phyloP scores from a whole-genome alignment of 1,284 basidiomycete species.

The Ustilago vetiveriae region DNA sequence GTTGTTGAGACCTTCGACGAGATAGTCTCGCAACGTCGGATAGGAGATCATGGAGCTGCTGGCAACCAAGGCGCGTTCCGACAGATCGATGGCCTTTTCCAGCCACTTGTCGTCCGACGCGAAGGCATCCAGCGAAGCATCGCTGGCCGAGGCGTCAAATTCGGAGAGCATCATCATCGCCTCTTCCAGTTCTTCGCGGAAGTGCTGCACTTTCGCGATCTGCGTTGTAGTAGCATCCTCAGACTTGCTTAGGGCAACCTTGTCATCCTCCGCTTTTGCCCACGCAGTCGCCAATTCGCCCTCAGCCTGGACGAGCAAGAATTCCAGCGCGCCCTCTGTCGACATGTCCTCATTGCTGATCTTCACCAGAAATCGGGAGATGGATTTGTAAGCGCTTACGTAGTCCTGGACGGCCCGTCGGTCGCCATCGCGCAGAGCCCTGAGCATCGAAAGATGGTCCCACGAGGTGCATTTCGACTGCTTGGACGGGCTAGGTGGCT shows the following conservation, averaged over 20 bases:
- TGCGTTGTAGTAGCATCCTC: slow-evolving; percentile 8
- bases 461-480: slow-evolving; percentile 15
- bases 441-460: slow-evolving; percentile 43
- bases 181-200: slow-evolving; percentile 33
- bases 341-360: slow-evolving; percentile 45
- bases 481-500: slow-evolving; percentile 9
- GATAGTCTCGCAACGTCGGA: slow-evolving; percentile 28
- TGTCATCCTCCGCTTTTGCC: slow-evolving; percentile 25
- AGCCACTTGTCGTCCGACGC: slow-evolving; percentile 26
- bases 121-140: slow-evolving; percentile 11
- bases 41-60: slow-evolving; percentile 52
- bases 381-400: slow-evolving; percentile 73
- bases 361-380: slow-evolving; percentile 75
- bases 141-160: slow-evolving; percentile 16
- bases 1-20: slow-evolving; percentile 52
- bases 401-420: slow-evolving; percentile 73
- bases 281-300: slow-evolving; percentile 50
- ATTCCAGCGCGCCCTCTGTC: slow-evolving; percentile 44
- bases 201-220: slow-evolving; percentile 29
- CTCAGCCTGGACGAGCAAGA: slow-evolving; percentile 51
- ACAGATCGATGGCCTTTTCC: slow-evolving; percentile 24
- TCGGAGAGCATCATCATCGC: slow-evolving; percentile 36
- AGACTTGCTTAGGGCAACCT: slow-evolving; percentile 8
- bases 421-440: slow-evolving; percentile 65
- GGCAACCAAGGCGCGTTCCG: slow-evolving; percentile 39